Evolutionary conservation across 2,329 filamentous ascomycete species (phyloP).

Genomic region (Alternaria infectoria): DNA sequence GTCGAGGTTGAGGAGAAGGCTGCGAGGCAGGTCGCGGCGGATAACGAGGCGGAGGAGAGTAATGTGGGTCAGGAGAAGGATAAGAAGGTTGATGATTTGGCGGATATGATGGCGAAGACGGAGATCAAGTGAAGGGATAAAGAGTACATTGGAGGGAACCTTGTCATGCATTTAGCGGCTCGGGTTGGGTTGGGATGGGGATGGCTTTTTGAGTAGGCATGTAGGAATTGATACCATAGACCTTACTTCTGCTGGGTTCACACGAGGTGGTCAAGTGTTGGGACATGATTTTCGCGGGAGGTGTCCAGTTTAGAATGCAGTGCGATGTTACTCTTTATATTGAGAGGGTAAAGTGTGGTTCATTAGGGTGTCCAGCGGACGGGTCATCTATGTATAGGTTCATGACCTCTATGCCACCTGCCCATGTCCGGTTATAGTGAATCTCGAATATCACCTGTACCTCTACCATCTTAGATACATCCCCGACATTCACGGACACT

Average conservation of each 20-base stretch:
- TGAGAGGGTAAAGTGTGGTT: not conserved
- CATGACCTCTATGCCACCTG: not conserved
- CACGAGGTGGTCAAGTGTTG: not conserved
- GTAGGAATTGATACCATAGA: constrained; percentile 10
- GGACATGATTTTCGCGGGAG: not conserved
- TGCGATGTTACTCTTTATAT: not conserved
- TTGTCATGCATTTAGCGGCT: constrained; percentile 14
- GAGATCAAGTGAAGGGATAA: constrained; percentile 38
- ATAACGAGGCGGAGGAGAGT: constrained; percentile 74
- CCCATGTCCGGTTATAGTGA: not conserved
- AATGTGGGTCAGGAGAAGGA: constrained; percentile 74
- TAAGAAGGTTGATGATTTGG: constrained; percentile 80
- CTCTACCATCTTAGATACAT: not conserved
- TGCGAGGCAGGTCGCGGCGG: constrained; percentile 67
- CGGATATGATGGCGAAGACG: constrained; percentile 77
- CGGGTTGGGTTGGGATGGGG: not conserved
- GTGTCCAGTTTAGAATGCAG: not conserved
- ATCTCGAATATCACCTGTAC: not conserved
- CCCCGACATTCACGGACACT: not conserved
- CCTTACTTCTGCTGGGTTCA: not conserved
- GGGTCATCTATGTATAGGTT: not conserved
- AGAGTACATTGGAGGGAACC: not conserved
- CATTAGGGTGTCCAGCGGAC: not conserved
- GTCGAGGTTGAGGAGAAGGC: constrained; percentile 51
- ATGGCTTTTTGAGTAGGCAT: not conserved